A percentile compares a stretch with the other conserved stretches of the same genome.
phyloP scores from a whole-genome alignment of 2,329 filamentous ascomycete genomes.

The Dothiorella sarmentorum region DNA sequence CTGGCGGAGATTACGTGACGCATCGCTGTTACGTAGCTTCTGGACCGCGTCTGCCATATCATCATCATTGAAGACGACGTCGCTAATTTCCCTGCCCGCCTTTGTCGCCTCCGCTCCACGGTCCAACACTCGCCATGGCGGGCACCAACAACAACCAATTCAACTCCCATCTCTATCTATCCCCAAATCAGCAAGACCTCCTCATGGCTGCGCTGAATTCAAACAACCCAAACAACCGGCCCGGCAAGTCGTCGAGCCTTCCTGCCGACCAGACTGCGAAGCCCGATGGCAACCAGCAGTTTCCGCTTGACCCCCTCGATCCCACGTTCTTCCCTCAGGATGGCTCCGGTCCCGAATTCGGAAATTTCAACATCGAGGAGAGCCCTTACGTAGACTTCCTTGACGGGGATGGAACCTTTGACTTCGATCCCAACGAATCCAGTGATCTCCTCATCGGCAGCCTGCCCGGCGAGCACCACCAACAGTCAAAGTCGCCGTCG shows the following conservation, averaged over 20 bases:
- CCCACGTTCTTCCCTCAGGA: constrained; percentile 39
- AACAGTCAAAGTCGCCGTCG: background rate
- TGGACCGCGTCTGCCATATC: background rate
- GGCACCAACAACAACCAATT: constrained; percentile 39
- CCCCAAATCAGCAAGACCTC: constrained; percentile 46
- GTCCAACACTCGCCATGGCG: constrained; percentile 28
- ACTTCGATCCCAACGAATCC: constrained; percentile 63
- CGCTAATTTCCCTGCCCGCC: background rate
- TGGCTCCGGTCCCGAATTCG: constrained; percentile 43
- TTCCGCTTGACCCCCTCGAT: constrained; percentile 33
- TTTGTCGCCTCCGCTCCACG: constrained; percentile 7
- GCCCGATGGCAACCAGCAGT: constrained; percentile 29
- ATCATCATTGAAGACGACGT: background rate
- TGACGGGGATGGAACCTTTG: constrained; percentile 70
- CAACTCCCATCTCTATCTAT: constrained; percentile 43
- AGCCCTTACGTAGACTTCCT: constrained; percentile 84
- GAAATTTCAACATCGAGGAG: constrained; percentile 56
- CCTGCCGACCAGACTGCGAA: constrained; percentile 23
- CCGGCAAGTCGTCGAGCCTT: constrained; percentile 28
- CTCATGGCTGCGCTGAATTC: constrained; percentile 47
- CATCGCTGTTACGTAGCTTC: background rate
- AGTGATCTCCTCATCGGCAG: constrained; percentile 70
- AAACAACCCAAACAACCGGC: constrained; percentile 36
- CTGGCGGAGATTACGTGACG: background rate
- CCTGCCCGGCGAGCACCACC: constrained; percentile 57